phyloP scores from a whole-genome alignment of 2,329 filamentous ascomycete species.

The Aplosporella prunicola region DNA sequence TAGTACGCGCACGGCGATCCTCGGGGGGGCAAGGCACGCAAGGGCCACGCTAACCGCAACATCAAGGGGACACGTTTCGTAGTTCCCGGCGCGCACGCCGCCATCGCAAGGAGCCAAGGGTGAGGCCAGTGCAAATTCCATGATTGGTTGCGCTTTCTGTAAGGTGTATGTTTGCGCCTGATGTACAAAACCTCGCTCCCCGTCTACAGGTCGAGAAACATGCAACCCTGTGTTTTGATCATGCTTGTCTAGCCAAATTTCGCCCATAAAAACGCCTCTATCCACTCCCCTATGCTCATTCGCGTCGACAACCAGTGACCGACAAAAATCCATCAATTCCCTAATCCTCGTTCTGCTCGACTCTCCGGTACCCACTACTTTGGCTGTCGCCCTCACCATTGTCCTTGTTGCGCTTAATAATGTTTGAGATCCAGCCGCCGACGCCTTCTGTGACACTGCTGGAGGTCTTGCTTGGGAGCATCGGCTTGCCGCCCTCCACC shows the following conservation, averaged over 20 bases:
- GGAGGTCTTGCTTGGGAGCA: constrained; percentile 20
- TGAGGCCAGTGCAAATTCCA: constrained; percentile 6
- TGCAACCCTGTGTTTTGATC: not conserved
- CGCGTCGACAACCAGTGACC: not conserved
- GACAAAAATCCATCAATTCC: not conserved
- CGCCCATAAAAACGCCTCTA: too few species aligned
- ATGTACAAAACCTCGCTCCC: constrained; percentile 6
- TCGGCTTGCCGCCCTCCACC: constrained; percentile 42
- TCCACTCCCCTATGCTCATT: too few species aligned
- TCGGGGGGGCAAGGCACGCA: constrained; percentile 9
- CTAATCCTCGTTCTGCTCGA: constrained; percentile 34
- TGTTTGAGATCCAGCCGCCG: constrained; percentile 59
- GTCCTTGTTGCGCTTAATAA: constrained; percentile 48
- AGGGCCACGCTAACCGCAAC: too few species aligned
- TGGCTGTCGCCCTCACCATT: constrained; percentile 33
- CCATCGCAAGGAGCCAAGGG: too few species aligned
- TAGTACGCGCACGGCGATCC: constrained; percentile 10
- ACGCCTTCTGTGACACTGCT: constrained; percentile 44
- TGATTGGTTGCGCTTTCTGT: too few species aligned
- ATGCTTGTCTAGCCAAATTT: too few species aligned
- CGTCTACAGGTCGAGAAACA: not conserved
- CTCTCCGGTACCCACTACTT: constrained; percentile 37
- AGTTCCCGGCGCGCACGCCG: too few species aligned
- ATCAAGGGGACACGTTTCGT: too few species aligned
- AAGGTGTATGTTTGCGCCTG: constrained; percentile 2